These are phyloP conservation scores for Xylaria sp. DNA, from an alignment of 2,329 filamentous ascomycete species.

Conservation along the genomic window DNA sequence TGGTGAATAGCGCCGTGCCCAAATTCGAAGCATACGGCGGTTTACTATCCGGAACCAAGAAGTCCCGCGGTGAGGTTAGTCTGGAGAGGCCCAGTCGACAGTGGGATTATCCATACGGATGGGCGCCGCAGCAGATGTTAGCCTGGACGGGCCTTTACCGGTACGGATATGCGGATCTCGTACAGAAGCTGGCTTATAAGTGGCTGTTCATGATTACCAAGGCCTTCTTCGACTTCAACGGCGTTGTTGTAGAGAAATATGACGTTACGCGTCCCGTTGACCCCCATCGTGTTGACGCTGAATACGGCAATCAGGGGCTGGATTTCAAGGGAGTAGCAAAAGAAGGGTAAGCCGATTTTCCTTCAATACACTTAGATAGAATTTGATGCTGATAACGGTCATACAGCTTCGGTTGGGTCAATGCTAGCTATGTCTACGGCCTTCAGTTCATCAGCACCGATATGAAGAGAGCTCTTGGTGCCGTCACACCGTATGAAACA, in stretches of 20 bases:
- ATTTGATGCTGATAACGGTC: slow-evolving; percentile 18
- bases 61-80: slow-evolving; percentile 83
- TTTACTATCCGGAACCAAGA: slow-evolving; percentile 87
- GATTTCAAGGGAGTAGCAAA: slow-evolving; percentile 96
- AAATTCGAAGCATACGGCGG: slow-evolving; percentile 90
- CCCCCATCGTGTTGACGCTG: slow-evolving; percentile 92
- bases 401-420: slow-evolving; percentile 94
- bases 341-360: slow-evolving; percentile 79
- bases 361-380: background rate
- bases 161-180: slow-evolving; percentile 92
- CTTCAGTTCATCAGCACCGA: slow-evolving; percentile 88
- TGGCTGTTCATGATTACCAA: slow-evolving; percentile 99
- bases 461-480: slow-evolving; percentile 88
- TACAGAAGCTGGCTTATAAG: slow-evolving; percentile 89
- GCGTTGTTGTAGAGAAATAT: slow-evolving; percentile 98
- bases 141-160: slow-evolving; percentile 93
- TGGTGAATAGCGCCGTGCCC: slow-evolving; percentile 85
- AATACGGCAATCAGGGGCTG: slow-evolving; percentile 96
- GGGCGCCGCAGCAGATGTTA: slow-evolving; percentile 98
- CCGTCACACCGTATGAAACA: slow-evolving; percentile 86
- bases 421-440: slow-evolving; percentile 96
- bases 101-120: slow-evolving; percentile 98
- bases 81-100: slow-evolving; percentile 91
- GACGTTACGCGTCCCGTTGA: slow-evolving; percentile 91
- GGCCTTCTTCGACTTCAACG: slow-evolving; percentile 98